Base-by-base conservation (phyloP, 169 alveolate species). In the Plasmodium gonderi region DNA sequence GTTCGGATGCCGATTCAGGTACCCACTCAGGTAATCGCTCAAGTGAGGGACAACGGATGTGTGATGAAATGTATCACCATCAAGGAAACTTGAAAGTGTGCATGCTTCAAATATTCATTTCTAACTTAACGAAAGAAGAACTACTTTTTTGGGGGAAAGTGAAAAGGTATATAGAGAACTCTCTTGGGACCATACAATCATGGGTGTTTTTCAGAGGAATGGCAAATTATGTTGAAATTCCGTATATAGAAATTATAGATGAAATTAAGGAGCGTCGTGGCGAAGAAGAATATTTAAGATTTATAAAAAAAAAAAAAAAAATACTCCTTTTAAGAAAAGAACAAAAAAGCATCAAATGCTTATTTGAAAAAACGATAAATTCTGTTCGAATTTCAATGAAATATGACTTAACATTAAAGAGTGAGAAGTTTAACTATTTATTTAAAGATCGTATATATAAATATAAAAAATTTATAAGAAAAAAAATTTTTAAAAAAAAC, bases 381-480 rank as follows among this genome's bases (percentile, higher is more conserved):
- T 85, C 92, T 17, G 40, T 85, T 64, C 23, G 92, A n/a, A 85
- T 85, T 74, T 85, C 92, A 11, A 26, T 85, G 23, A 85, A 85
- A 75, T 85, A 85, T 85, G 78, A 38, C n/a, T 17, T 85, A 20
- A 31, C 47, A 26, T 45, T 64, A 31, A 14, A 36, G 23, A 51
- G 42, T 38, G 17, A 85, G 36, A 85, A 85, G 38, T 85, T 85
- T 44, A n/a, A 47, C 31, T 85, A 51, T 51, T 64, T 54, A 17
- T 75, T 74, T 67, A 72, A 47, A 72, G 79, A 76, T 42, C 17
- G 65, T n/a, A 85, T 85, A 38, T 47, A 74, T 49, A 85, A 85
- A 85, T 85, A 85, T 85, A 74, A 54, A 85, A 85, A 75, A 75
- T 33, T 51, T 74, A 85, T 85, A 44, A 77, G 45, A 12, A 85